Conservation (phyloP, 2,329 filamentous ascomycete genomes). For the Fusarium torulosum region DNA sequence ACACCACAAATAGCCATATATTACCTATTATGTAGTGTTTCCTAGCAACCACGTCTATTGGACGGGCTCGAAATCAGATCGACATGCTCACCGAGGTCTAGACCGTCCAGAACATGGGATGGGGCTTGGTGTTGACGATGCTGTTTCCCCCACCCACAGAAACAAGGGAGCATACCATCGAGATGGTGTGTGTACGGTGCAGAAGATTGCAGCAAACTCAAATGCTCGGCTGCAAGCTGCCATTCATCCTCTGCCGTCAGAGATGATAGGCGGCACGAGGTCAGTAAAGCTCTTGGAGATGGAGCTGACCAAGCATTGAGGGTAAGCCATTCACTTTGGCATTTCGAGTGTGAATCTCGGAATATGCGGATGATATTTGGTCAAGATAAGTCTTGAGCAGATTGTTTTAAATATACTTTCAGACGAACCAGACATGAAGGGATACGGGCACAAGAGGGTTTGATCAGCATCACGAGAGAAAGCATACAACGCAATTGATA, state of each 20-base stretch:
- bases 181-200: slow-evolving; percentile 19
- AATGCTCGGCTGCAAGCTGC: slow-evolving; percentile 26
- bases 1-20: slow-evolving; percentile 23
- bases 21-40: slow-evolving; percentile 30
- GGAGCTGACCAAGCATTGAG: slow-evolving; percentile 25
- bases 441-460: neutral
- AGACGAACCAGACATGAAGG: too few species aligned
- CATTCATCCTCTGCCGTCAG: slow-evolving; percentile 17
- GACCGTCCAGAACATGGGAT: slow-evolving; percentile 38
- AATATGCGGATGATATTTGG: neutral
- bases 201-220: slow-evolving; percentile 18
- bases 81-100: slow-evolving; percentile 44
- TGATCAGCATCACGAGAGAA: neutral
- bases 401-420: neutral
- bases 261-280: slow-evolving; percentile 35
- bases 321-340: neutral
- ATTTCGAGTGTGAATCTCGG: neutral
- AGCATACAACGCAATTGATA: neutral
- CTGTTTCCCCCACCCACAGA: slow-evolving; percentile 32
- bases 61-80: slow-evolving; percentile 36
- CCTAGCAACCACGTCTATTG: slow-evolving; percentile 29
- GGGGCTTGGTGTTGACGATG: slow-evolving; percentile 32
- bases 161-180: slow-evolving; percentile 30
- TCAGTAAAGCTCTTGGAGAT: slow-evolving; percentile 29
- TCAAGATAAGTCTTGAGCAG: neutral